Base-by-base conservation (phyloP, 805 yeast species). In the Yamadazyma tumulicola region DNA sequence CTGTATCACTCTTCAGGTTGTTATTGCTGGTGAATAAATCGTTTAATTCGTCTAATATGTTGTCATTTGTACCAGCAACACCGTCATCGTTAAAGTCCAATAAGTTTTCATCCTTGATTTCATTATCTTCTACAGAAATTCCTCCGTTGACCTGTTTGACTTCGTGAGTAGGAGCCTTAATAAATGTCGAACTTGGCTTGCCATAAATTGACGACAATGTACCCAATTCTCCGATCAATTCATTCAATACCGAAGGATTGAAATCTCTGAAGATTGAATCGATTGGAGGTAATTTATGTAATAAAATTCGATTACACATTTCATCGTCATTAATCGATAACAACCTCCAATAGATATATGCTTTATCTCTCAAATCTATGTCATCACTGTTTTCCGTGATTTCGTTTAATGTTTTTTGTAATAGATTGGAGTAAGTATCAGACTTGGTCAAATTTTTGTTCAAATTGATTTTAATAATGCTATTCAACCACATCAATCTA, bases 121-220 rank as follows among this genome's bases (percentile, higher is more conserved):
- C 96, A 39, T 77, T 18, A 31, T 43, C 21, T 41, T 38, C 13
- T 18, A 35, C 19, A 19, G 18, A 6, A 14, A 19, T 14, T 11
- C 8, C 29, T 19, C 34, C 44, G 42, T 45, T 38, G 9, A 26
- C 40, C 38, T 47, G 40, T 36, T 35, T 33, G 10, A 20, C 29
- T 34, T 68, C 69, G 41, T 54, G 37, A 5, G 58, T 45, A 31
- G 57, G 45, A 46, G 62, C 53, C 37, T 72, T 73, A 43, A 79
- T 64, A 49, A 83, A 82, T 21, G 78, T 67, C 13, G 76, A 65
- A 4, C 85, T 77, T 9, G 97, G 95, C 52, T 82, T 83, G 59
- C 84, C 94, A 52, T 86, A 86, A 2, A 93, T 93, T 0, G 97
- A 86, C 24, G 96, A 81, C 42, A 93, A 71, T 6, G 93, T 82